Conservation (phyloP, 768 basidiomycete species). For the Cystobasidium tubakii region DNA sequence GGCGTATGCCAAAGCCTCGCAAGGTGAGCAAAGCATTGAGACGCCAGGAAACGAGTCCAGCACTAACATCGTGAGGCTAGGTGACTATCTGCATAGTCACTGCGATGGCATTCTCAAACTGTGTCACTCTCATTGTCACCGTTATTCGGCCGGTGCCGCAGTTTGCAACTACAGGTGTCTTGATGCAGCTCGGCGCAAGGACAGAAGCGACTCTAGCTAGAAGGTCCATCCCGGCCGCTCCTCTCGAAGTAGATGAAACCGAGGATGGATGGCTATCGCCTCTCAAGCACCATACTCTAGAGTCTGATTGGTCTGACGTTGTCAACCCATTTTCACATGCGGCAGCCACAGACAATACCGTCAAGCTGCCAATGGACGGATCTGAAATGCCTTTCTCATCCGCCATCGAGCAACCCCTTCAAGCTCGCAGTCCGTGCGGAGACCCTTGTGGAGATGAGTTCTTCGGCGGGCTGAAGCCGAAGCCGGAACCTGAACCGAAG, state of each 20-base stretch:
- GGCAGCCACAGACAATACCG: not conserved
- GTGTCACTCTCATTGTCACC: not conserved
- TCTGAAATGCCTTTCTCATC: not conserved
- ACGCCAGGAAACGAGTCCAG: not conserved
- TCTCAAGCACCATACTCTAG: not conserved
- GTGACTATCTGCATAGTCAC: not conserved
- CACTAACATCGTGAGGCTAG: not conserved
- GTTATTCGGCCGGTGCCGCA: not conserved
- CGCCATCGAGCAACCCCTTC: not conserved
- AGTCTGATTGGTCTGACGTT: not conserved
- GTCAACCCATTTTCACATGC: not conserved
- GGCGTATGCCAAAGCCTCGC: conserved; percentile 12
- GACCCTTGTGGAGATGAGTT: not conserved
- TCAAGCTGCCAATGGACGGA: not conserved
- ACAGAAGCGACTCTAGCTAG: not conserved
- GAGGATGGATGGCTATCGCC: not conserved
- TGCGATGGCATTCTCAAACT: not conserved
- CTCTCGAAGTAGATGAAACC: not conserved
- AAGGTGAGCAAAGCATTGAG: not conserved
- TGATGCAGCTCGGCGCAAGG: not conserved
- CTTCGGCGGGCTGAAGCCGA: not conserved
- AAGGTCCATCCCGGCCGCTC: not conserved
- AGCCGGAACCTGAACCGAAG: not conserved
- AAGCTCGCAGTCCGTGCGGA: not conserved
- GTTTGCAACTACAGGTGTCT: not conserved